Base-by-base conservation (phyloP, 2,329 filamentous ascomycete genomes). In the Penicillium sclerotiorum region DNA sequence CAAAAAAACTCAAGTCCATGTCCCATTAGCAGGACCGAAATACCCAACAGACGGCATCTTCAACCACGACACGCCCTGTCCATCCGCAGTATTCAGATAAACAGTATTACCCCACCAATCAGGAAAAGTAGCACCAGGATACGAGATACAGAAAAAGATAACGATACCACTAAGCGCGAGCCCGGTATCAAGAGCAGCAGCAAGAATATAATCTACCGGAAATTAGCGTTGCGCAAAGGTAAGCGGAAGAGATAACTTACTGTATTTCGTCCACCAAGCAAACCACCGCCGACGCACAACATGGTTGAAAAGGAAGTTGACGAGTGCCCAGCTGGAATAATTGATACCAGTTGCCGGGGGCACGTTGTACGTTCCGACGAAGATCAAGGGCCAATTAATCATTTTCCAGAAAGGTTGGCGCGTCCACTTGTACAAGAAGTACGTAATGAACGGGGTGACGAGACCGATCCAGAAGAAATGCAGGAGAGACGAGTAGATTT, bases 221-320 rank as follows among this genome's bases (percentile, higher is more conserved):
- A 12, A 8, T 43, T 21, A 43, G 40, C 13, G 33, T 6, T 18
- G 28, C 5, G 12, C n/a, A 17, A 22, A 11, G 13, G 23, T 32
- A 7, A 9, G 7, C n/a, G 7, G 1, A 3, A 22, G 7, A 13
- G 7, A 1, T 4, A 2, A 43, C 40, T 15, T 20, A 43, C 40
- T 74, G 53, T 75, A 75, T 57, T 74, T 74, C 5, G 67, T 63
- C 65, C 73, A 75, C 72, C 72, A 75, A 32, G 59, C 54, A 23
- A 77, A 78, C 52, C 49, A 64, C 3, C 50, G 55, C 5, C 56
- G 54, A 23, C 86, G 84, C 63, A 95, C 80, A 52, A 87, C 70
- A 66, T 87, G 86, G 68, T 95, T 95, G 78, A 95, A 95, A 36
- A 90, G 60, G 69, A 87, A 95, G 28, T 71, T 71, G 36, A 70